Conservation (phyloP, 2,329 filamentous ascomycete genomes). For the Penicillium italicum region DNA sequence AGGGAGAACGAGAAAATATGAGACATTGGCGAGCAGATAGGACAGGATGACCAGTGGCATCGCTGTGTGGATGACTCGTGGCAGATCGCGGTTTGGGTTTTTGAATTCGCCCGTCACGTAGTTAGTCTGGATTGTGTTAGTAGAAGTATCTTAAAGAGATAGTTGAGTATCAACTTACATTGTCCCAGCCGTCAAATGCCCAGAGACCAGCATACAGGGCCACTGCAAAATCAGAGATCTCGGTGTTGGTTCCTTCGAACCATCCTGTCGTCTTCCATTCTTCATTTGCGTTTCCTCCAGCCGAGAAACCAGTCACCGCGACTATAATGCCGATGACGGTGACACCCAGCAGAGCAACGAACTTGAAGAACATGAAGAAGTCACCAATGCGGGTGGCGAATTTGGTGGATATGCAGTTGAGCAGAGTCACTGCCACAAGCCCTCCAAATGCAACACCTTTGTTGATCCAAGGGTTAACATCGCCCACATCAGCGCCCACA, state of each 20-base stretch:
- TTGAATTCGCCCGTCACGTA: conserved; percentile 97
- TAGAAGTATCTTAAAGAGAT: background rate
- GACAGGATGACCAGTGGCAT: conserved; percentile 89
- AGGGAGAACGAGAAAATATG: conserved; percentile 92
- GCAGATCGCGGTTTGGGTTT: conserved; percentile 83
- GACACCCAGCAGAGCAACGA: conserved; percentile 80
- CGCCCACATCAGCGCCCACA: conserved; percentile 79
- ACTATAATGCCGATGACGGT: conserved; percentile 87
- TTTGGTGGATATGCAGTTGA: conserved; percentile 90
- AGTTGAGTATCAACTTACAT: conserved; percentile 57
- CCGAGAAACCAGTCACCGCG: conserved; percentile 77
- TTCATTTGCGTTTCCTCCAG: conserved; percentile 67
- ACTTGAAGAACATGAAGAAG: conserved; percentile 95
- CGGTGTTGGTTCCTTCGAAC: conserved; percentile 80
- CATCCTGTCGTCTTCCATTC: conserved; percentile 86
- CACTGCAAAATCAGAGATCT: conserved; percentile 84
- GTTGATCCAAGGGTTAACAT: conserved; percentile 80
- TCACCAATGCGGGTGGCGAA: conserved; percentile 85
- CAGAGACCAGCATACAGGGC: conserved; percentile 93
- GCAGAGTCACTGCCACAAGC: conserved; percentile 69
- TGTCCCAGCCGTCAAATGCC: conserved; percentile 99
- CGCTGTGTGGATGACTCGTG: conserved; percentile 90
- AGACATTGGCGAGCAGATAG: conserved; percentile 86
- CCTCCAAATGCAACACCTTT: conserved; percentile 80
- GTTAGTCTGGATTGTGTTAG: conserved; percentile 61